Evolutionary conservation across 1,284 basidiomycete species (phyloP).

Genomic region (Ganoderma lingzhi): DNA sequence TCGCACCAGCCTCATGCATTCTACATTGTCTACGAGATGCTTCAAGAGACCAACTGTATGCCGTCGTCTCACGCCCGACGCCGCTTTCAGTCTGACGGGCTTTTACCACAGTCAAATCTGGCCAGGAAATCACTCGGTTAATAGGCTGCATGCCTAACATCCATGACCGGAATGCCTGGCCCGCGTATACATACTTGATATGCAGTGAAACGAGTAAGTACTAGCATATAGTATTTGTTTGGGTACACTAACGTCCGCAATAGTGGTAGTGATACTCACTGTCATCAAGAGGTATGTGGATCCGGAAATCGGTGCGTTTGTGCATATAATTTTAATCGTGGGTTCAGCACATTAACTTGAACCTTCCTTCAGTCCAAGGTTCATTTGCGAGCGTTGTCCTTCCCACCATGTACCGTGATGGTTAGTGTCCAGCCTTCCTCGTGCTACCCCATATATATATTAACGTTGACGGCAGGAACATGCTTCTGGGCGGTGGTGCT

Average conservation of each 20-base stretch:
- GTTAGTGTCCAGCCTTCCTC: not conserved
- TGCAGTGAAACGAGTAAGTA: conserved; percentile 3
- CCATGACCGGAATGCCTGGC: conserved; percentile 12
- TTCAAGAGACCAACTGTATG: not conserved
- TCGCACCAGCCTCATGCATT: not conserved
- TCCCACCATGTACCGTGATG: conserved; percentile 10
- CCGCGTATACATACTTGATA: conserved; percentile 1
- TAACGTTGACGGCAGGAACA: not conserved
- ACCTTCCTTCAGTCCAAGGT: not conserved
- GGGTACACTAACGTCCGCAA: not conserved
- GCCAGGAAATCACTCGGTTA: not conserved
- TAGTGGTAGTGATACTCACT: not conserved
- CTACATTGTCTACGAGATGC: not conserved
- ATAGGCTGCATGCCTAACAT: not conserved
- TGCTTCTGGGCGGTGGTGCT: conserved; percentile 8
- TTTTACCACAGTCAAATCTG: not conserved
- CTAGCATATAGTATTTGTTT: not conserved
- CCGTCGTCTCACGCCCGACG: not conserved
- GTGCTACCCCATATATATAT: not conserved
- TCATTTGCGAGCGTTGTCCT: not conserved
- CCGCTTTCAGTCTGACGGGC: not conserved
- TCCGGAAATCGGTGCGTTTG: not conserved
- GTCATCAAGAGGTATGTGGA: conserved; percentile 6
- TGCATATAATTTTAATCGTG: not conserved
- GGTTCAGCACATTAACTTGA: not conserved